phyloP scores from a whole-genome alignment of 257 asterid genomes.

The Leptodermis oblonga region DNA sequence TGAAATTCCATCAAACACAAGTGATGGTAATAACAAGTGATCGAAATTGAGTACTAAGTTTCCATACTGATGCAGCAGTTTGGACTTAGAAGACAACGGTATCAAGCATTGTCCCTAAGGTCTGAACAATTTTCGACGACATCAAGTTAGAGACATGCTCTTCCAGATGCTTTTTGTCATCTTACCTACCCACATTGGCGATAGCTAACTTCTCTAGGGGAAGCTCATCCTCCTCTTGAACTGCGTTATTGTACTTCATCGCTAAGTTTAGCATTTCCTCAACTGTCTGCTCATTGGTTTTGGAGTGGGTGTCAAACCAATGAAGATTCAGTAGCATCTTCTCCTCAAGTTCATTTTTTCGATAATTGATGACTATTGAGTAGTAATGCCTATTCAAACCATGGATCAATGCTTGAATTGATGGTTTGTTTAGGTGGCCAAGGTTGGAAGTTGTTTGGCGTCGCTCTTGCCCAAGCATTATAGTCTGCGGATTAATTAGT shows the following conservation, averaged over 20 bases:
- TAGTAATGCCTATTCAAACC: constrained; percentile 95
- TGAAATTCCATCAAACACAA: no score
- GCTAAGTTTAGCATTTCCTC: constrained; percentile 85
- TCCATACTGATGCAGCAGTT: no score
- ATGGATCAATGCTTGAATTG: constrained; percentile 92
- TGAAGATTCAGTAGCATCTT: constrained; percentile 94
- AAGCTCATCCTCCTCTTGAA: constrained; percentile 91
- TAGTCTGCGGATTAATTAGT: constrained; percentile 86
- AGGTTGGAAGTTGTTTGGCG: constrained; percentile 96
- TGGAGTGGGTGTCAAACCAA: constrained; percentile 84
- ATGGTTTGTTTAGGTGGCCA: constrained; percentile 93
- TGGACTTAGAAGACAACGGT: constrained; percentile 79
- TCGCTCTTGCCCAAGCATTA: constrained; percentile 99
- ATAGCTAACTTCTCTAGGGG: constrained; percentile 87
- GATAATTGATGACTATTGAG: constrained; percentile 87
- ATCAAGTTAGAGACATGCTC: constrained; percentile 89
- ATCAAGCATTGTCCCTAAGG: constrained; percentile 90
- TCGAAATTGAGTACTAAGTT: no score
- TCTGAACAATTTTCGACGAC: constrained; percentile 91
- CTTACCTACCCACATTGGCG: constrained; percentile 95
- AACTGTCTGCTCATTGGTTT: constrained; percentile 91
- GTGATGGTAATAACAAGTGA: no score
- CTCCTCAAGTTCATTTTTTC: constrained; percentile 98
- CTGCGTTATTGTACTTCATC: constrained; percentile 81
- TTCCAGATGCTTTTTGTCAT: constrained; percentile 94